Evolutionary conservation across 2,329 filamentous ascomycete genomes (phyloP), one percentile per base, ranked within the genome.

Genomic region (Eutypa lata): DNA sequence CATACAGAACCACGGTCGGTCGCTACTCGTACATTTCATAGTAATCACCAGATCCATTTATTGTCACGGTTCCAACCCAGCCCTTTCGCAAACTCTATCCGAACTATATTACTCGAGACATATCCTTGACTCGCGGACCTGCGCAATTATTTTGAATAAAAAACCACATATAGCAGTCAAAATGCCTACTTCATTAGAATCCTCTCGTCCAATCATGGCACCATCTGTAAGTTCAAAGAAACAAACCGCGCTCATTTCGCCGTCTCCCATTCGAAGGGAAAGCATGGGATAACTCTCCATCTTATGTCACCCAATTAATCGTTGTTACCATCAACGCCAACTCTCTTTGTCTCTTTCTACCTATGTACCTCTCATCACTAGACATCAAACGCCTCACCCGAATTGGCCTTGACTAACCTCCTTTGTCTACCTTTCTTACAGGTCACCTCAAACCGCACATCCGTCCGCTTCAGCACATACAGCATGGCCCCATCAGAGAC

Each of bases 401-500:
- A 19, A 47, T 19, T 10, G 21, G 18, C 33, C 35, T 6, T 18
- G 42, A 28, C 21, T 48, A 48, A 49, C 45, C 46, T 56, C 55
- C 26, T 38, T 4, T 14, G 7, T 38, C 35, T 47, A 45, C 31
- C 24, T 35, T 31, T 16, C 24, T 47, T 43, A 35, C 53, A 63
- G 65, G 38, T 62, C 55, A 59, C 54, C 54, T 61, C 75, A 76
- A 71, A 74, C 58, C 80, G 80, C 60, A 74, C 75, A 50, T 84
- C 81, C 1, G 71, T 81, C 53, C 81, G 81, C 60, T 80, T 76
- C 68, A 83, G 80, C 75, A 81, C 81, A 55, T 83, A 81, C 72
- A 83, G 80, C 74, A 79, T 80, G 24, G 73, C 80, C 7, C 80
- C 80, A 16, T 83, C 80, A 18, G 65, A 94, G 68, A 82, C 87